Evolutionary conservation across 2,329 filamentous ascomycete genomes (phyloP), one percentile per base, ranked within the genome.

Genomic region (Aspergillus tanneri): DNA sequence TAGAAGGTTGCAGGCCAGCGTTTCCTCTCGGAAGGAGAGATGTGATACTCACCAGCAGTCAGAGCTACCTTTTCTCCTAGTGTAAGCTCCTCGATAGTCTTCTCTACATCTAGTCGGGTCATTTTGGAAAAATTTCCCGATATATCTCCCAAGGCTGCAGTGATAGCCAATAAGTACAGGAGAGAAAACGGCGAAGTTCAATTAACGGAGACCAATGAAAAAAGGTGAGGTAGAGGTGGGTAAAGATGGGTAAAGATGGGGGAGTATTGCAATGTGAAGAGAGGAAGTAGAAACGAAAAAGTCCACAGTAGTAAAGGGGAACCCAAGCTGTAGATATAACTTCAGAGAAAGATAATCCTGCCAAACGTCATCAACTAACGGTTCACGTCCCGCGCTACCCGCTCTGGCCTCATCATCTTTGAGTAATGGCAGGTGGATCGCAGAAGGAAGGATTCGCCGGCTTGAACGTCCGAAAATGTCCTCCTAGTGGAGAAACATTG

Each of bases 31-130:
- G 28, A 30, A 9, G 24, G 18, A 16, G 14, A 18, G 14, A n/a
- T 25, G 6, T 18, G 16, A 56, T 28, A 44, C 60, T 52, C 56
- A 70, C 68, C 68, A 39, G 67, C 60, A 46, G 64, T 67, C 22
- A 70, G 59, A 43, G 62, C 54, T 53, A 79, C 79, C 70, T 85
- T 85, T 62, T 85, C 81, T 46, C 81, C 77, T 35, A 81, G 62
- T 8, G 74, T 79, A 32, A 85, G 65, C 53, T 71, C 69, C 35
- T 72, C 69, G 27, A 84, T 63, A 56, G 82, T 80, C 57, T 78
- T 73, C 55, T 72, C 69, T 22, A 72, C 63, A 41, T 72, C 66
- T 30, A 67, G 58, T 14, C 58, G 61, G 41, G 62, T 51, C 68
- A 70, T 71, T 27, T 30, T 64, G 54, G 35, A 27, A 19, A 18